Evolutionary conservation across 768 basidiomycete species (phyloP).

Genomic region (button mushroom (Agaricus bisporus)): DNA sequence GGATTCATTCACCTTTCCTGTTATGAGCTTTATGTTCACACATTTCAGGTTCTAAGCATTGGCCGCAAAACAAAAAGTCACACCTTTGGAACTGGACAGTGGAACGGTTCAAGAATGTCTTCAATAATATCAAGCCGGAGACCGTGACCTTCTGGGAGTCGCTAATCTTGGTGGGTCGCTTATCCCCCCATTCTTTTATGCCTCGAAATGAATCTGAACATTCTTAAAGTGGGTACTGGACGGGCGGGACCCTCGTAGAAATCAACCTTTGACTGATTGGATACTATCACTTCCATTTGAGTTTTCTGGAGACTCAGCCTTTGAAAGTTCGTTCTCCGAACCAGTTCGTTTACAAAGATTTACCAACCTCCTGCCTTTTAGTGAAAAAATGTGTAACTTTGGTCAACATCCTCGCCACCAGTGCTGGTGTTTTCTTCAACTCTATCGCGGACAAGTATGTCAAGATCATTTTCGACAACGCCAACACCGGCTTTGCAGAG

Average conservation of each 20-base stretch:
- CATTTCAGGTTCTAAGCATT: conserved; percentile 72
- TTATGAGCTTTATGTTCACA: background rate
- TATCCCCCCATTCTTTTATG: background rate
- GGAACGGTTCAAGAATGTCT: conserved; percentile 54
- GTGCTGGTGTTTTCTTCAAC: conserved; percentile 60
- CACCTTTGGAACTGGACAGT: conserved; percentile 71
- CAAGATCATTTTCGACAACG: conserved; percentile 65
- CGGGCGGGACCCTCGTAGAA: conserved; percentile 77
- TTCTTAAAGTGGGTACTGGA: conserved; percentile 42
- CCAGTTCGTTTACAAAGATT: background rate
- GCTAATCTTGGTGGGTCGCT: conserved; percentile 45
- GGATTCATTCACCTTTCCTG: conserved; percentile 11
- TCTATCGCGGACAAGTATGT: conserved; percentile 63
- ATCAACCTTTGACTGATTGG: conserved; percentile 68
- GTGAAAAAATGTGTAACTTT: conserved; percentile 73
- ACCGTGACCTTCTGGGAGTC: conserved; percentile 73
- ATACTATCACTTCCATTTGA: conserved; percentile 72
- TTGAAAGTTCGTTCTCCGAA: conserved; percentile 49
- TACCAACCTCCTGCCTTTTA: conserved; percentile 21
- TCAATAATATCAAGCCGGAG: conserved; percentile 78
- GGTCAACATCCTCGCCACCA: conserved; percentile 61
- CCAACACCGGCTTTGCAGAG: conserved; percentile 82
- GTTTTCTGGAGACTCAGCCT: conserved; percentile 81
- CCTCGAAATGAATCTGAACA: background rate
- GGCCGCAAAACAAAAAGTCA: conserved; percentile 49